These are phyloP conservation scores for Spathaspora hagerdaliae DNA, from an alignment of 805 yeast genomes.

Conservation along the genomic window DNA sequence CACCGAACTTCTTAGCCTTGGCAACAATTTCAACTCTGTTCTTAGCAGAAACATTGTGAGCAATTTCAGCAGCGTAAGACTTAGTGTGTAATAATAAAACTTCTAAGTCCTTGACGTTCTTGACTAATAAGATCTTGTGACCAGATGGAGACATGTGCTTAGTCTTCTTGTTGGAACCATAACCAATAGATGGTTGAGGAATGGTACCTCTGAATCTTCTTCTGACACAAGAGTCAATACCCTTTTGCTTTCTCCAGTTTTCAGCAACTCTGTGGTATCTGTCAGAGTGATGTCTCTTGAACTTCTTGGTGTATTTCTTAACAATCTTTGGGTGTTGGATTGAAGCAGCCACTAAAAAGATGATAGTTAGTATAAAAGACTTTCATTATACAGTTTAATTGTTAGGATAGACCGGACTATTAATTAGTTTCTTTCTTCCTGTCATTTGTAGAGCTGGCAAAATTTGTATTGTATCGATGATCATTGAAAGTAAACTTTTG, in stretches of 20 bases:
- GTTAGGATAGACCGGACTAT: no score
- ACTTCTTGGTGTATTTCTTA: slow-evolving; percentile 98
- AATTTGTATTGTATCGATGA: no score
- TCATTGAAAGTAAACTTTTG: no score
- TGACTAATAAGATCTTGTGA: slow-evolving; percentile 93
- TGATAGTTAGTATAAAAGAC: not conserved
- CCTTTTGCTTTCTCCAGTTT: slow-evolving; percentile 99
- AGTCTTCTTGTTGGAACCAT: slow-evolving; percentile 99
- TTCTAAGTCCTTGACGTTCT: slow-evolving; percentile 91
- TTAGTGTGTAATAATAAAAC: slow-evolving; percentile 94
- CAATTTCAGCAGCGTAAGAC: slow-evolving; percentile 99
- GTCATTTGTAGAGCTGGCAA: no score
- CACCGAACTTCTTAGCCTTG: slow-evolving; percentile 97
- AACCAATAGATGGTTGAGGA: slow-evolving; percentile 99
- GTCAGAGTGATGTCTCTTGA: slow-evolving; percentile 99
- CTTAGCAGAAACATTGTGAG: slow-evolving; percentile 96
- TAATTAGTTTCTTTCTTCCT: no score
- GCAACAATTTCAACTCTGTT: slow-evolving; percentile 96
- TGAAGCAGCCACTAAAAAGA: slow-evolving; percentile 78
- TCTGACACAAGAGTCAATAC: slow-evolving; percentile 99
- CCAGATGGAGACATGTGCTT: slow-evolving; percentile 95
- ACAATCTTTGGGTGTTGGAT: slow-evolving; percentile 99
- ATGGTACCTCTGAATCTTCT: slow-evolving; percentile 99
- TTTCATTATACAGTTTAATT: no score
- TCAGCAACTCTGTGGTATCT: slow-evolving; percentile 97